These are phyloP conservation scores for Heritiera littoralis DNA, from an alignment of 345 rosid species.

Conservation along the genomic window DNA sequence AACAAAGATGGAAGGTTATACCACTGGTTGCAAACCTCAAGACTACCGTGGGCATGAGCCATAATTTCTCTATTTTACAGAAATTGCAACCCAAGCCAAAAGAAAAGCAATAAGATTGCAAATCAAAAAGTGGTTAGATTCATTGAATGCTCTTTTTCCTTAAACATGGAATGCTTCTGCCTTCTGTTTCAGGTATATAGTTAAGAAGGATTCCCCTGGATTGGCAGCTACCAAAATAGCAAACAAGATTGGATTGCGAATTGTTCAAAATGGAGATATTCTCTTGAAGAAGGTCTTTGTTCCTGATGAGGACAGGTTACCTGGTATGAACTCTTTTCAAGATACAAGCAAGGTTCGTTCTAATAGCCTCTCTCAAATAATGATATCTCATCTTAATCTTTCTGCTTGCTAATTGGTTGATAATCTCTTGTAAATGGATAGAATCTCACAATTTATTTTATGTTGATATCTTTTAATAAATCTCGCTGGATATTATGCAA, in stretches of 20 bases:
- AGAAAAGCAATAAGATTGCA: not conserved
- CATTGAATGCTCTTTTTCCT: constrained; percentile 6
- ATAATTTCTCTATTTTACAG: not conserved
- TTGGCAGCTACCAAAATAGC: constrained; percentile 77
- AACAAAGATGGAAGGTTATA: not conserved
- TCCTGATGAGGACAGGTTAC: constrained; percentile 82
- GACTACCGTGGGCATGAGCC: not conserved
- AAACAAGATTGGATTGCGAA: constrained; percentile 91
- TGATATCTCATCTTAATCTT: not conserved
- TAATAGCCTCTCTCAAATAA: constrained; percentile 10
- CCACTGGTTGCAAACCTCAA: not conserved
- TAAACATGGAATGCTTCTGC: constrained; percentile 13
- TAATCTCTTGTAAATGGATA: not conserved
- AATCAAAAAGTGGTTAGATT: not conserved
- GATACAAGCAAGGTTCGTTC: constrained; percentile 81
- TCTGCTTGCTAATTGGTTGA: not conserved
- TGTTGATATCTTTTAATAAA: not conserved
- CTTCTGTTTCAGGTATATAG: constrained; percentile 61
- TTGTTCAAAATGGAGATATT: constrained; percentile 97
- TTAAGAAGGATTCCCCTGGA: constrained; percentile 91
- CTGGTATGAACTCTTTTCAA: constrained; percentile 87
- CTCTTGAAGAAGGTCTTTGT: constrained; percentile 73
- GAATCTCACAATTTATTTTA: not conserved
- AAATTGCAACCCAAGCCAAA: not conserved
- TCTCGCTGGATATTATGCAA: not conserved